phyloP scores from a whole-genome alignment of 371 early-diverging fungal species.

The Sporodiniella umbellata region DNA sequence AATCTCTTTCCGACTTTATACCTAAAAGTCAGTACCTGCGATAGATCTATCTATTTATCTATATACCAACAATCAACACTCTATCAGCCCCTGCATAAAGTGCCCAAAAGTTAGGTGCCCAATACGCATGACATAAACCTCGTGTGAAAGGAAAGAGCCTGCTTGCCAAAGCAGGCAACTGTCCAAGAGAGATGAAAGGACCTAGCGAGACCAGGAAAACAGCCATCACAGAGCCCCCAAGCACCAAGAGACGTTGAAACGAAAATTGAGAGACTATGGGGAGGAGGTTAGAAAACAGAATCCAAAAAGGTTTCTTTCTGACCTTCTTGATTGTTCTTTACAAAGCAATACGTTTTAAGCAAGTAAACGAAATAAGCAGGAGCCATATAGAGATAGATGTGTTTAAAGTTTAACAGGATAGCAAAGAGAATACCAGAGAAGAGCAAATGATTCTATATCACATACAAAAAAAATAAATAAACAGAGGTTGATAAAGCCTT shows the following conservation, averaged over 20 bases:
- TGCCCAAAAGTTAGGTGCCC: constrained; percentile 98
- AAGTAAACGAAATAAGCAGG: constrained; percentile 93
- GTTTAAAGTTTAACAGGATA: constrained; percentile 90
- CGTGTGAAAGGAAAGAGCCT: constrained; percentile 96
- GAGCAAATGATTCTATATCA: constrained; percentile 53
- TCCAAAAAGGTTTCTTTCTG: too few species aligned
- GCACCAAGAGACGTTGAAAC: constrained; percentile 39
- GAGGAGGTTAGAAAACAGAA: too few species aligned
- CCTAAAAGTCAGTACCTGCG: not conserved
- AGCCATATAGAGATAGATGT: constrained; percentile 93
- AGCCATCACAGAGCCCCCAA: constrained; percentile 65
- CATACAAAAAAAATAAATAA: constrained; percentile 3
- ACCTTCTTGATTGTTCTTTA: not conserved
- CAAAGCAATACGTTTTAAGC: constrained; percentile 80
- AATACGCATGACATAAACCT: constrained; percentile 93
- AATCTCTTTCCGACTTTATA: constrained; percentile 32
- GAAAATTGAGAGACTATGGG: constrained; percentile 23
- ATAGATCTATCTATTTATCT: not conserved
- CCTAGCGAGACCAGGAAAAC: constrained; percentile 81
- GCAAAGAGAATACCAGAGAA: constrained; percentile 83
- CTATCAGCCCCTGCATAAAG: constrained; percentile 87
- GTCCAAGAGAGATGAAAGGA: constrained; percentile 72
- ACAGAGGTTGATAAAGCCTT: too few species aligned
- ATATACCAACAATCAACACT: constrained; percentile 49
- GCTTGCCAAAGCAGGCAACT: constrained; percentile 72